These are phyloP conservation scores for Porphyrellus cyaneotinctus DNA, from an alignment of 768 basidiomycete species.

Conservation along the genomic window DNA sequence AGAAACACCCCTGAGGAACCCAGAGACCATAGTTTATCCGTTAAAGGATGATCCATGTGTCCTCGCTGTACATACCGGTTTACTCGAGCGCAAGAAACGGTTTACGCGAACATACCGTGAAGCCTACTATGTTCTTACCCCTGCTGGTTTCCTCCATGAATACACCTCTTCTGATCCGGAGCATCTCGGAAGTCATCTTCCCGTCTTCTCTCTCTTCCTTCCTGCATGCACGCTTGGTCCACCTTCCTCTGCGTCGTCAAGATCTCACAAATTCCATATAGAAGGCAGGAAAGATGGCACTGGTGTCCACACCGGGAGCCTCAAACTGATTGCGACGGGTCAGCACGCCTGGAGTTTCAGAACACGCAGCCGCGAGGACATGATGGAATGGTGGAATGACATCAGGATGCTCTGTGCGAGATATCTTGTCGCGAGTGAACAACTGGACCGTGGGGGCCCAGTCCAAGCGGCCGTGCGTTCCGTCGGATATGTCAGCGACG, in stretches of 20 bases:
- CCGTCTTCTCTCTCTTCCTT: slow-evolving; percentile 85
- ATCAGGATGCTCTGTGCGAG: slow-evolving; percentile 88
- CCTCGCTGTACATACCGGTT: slow-evolving; percentile 79
- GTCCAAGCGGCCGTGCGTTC: slow-evolving; percentile 88
- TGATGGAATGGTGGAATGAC: slow-evolving; percentile 99
- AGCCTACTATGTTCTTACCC: slow-evolving; percentile 87
- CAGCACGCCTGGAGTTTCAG: slow-evolving; percentile 87
- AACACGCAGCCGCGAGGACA: slow-evolving; percentile 84
- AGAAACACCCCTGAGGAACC: slow-evolving; percentile 88
- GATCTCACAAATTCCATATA: slow-evolving; percentile 95
- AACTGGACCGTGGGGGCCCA: slow-evolving; percentile 88
- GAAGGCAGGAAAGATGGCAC: slow-evolving; percentile 84
- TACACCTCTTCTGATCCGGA: slow-evolving; percentile 75
- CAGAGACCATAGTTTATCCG: slow-evolving; percentile 75
- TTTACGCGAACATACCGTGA: slow-evolving; percentile 87
- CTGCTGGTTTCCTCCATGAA: slow-evolving; percentile 95
- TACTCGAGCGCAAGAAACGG: slow-evolving; percentile 92
- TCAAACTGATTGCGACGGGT: slow-evolving; percentile 34
- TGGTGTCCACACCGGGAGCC: slow-evolving; percentile 57
- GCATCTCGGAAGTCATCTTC: slow-evolving; percentile 44
- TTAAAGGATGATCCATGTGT: slow-evolving; percentile 88
- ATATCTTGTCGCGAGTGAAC: slow-evolving; percentile 91
- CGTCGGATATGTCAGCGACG: slow-evolving; percentile 85
- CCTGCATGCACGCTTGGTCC: slow-evolving; percentile 96
- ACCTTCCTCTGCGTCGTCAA: slow-evolving; percentile 61